A percentile compares a stretch with the other conserved stretches of the same genome.
Evolutionary conservation across 1,284 basidiomycete genomes (phyloP).

Genomic region (Austroboletus novae-zelandiae): DNA sequence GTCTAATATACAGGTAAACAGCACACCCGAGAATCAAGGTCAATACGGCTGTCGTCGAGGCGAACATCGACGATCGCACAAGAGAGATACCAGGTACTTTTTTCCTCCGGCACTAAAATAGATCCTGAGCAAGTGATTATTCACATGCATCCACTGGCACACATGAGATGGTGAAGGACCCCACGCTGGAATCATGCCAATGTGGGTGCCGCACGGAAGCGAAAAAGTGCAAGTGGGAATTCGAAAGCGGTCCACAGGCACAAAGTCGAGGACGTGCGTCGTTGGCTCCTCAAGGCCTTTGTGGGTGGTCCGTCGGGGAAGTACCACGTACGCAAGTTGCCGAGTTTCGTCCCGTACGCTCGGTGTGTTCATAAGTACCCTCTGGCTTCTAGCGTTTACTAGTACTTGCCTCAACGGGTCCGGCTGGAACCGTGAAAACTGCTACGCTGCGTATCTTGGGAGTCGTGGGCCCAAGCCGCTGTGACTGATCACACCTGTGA

Average conservation of each 20-base stretch:
- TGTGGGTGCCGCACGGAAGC: too few species aligned
- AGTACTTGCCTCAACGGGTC: constrained; percentile 86
- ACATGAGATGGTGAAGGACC: too few species aligned
- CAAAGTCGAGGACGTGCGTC: constrained; percentile 82
- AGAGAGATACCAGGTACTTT: too few species aligned
- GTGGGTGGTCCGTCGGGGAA: constrained; percentile 68
- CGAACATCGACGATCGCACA: too few species aligned
- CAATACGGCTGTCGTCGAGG: too few species aligned
- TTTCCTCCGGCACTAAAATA: too few species aligned
- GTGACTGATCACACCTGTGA: constrained; percentile 42
- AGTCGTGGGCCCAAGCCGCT: background rate
- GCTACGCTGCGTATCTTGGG: constrained; percentile 73
- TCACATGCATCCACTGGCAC: too few species aligned
- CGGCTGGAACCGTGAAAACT: constrained; percentile 90
- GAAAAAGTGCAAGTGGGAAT: too few species aligned
- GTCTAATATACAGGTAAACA: too few species aligned
- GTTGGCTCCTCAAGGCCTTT: constrained; percentile 85
- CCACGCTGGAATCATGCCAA: too few species aligned
- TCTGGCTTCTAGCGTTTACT: constrained; percentile 52
- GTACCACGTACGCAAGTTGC: constrained; percentile 70
- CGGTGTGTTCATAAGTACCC: background rate
- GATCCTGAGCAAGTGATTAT: too few species aligned
- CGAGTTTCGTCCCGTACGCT: background rate
- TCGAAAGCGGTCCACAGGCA: constrained; percentile 86
- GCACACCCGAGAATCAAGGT: too few species aligned